Conservation (phyloP, 805 yeast species). For the Lipomyces chichibuensis region DNA sequence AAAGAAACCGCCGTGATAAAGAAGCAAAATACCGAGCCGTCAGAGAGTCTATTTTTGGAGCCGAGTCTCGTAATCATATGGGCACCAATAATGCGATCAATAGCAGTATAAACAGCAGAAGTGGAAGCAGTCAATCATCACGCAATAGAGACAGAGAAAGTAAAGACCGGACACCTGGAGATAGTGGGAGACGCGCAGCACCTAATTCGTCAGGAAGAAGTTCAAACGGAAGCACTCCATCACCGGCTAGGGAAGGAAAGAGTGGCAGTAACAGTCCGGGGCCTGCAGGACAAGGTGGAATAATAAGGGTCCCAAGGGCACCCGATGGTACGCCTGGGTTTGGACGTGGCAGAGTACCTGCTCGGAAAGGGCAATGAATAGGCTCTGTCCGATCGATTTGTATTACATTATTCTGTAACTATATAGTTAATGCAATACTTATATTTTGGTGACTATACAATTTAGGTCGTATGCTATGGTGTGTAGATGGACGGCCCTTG, state of each 20-base stretch:
- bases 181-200: not conserved
- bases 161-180: not conserved
- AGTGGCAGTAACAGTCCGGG: not conserved
- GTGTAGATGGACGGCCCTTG: not conserved
- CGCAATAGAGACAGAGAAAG: not conserved
- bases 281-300: not conserved
- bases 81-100: not conserved
- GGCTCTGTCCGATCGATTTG: not conserved
- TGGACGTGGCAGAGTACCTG: not conserved
- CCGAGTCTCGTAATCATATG: not conserved
- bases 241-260: not conserved
- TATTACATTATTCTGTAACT: not conserved
- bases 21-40: slow-evolving; percentile 30
- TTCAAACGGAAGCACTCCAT: not conserved
- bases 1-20: slow-evolving; percentile 26
- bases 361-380: not conserved
- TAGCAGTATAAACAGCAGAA: not conserved
- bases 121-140: not conserved
- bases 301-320: slow-evolving; percentile 15
- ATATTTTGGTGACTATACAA: not conserved
- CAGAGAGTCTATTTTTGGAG: slow-evolving; percentile 30
- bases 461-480: not conserved
- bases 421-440: not conserved
- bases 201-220: not conserved
- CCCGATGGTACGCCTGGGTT: slow-evolving; percentile 21